phyloP scores from a whole-genome alignment of 306 rosid species.

The Corylus americana region DNA sequence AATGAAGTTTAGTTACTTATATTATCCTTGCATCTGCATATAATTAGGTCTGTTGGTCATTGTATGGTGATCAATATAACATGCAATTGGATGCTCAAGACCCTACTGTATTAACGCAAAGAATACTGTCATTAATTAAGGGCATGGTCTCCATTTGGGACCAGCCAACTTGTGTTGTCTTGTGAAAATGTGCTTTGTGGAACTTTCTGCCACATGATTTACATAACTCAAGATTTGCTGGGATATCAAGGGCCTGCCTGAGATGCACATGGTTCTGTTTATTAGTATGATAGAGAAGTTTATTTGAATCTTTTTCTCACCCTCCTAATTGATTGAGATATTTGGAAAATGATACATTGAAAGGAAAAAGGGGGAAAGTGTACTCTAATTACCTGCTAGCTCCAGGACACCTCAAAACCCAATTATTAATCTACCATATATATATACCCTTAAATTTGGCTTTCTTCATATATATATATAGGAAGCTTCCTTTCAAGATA shows the following conservation, averaged over 20 bases:
- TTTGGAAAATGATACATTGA: background rate
- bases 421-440: background rate
- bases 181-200: background rate
- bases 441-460: background rate
- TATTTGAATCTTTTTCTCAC: background rate
- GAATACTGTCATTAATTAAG: background rate
- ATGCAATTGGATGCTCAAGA: background rate
- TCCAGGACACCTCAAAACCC: background rate
- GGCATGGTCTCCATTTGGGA: background rate
- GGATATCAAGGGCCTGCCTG: background rate
- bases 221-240: background rate
- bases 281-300: background rate
- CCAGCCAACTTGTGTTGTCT: background rate
- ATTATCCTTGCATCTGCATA: background rate
- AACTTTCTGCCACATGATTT: background rate
- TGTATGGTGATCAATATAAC: background rate
- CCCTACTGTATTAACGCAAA: background rate
- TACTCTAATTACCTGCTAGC: background rate
- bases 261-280: background rate
- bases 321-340: background rate
- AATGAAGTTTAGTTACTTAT: background rate
- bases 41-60: background rate
- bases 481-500: background rate
- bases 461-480: too few species aligned
- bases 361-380: background rate